Evolutionary conservation across 2,329 filamentous ascomycete species (phyloP), one percentile per base, ranked within the genome.

Genomic region (Talaromyces pinophilus): DNA sequence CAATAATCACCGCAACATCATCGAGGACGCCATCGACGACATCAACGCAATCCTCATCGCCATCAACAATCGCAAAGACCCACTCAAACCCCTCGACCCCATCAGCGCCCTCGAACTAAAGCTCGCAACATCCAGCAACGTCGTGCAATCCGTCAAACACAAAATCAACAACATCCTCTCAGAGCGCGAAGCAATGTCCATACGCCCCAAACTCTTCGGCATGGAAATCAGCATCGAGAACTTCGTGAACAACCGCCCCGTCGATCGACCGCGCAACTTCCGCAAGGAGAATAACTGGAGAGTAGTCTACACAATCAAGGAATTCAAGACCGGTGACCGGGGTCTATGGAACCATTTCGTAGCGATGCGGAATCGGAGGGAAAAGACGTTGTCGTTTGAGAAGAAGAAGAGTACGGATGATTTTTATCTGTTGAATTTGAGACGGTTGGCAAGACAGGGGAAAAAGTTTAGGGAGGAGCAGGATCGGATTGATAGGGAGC

Each of bases 271-370:
- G 0, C 69, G 78, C 1, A 71, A 82, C 0, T 75, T 89, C 55
- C 76, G 62, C 0, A 38, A 72, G 15, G 22, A 72, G 0, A 84
- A 87, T 69, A 73, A 80, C 7, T 97, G 93, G 93, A 76, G 80
- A 0, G 81, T 97, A n/a, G 87, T 95, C 71, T 97, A 96, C 77
- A 84, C 88, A 42, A 79, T 97, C 59, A 84, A 85, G 55, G 90
- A 93, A 69, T 81, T 93, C 1, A 62, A 77, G 0, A 69, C 77
- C 2, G 50, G 69, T 0, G 79, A 15, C 6, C 15, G 81, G 10
- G 86, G 85, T 1, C 77, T 63, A 0, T 35, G 19, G 17, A 77
- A 65, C 0, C 76, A 90, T 28, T 92, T 92, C 75, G 50, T 73
- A 1, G 79, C 83, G 61, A 81, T 87, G 66, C 86, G 87, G 74